Conservation (phyloP, 179 eudicot species). For the Carnegiea gigantea region DNA sequence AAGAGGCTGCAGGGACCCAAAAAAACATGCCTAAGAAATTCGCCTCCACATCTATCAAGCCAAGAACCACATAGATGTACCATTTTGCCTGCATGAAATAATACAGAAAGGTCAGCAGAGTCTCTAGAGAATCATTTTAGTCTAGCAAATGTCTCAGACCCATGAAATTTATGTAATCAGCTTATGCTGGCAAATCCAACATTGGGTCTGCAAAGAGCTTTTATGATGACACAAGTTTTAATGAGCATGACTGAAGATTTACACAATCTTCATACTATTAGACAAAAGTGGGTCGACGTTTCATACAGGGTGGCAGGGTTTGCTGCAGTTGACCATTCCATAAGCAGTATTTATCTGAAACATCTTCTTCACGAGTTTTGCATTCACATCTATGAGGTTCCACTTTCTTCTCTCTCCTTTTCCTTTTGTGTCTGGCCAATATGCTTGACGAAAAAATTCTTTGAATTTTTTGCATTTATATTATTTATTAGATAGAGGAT, state of each 20-base stretch:
- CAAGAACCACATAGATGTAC: conserved; percentile 76
- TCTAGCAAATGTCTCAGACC: no score
- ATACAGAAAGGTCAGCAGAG: conserved; percentile 16
- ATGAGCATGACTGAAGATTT: background rate
- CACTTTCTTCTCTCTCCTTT: background rate
- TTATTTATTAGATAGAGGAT: no score
- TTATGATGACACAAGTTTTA: no score
- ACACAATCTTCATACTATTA: background rate
- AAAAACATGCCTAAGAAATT: conserved; percentile 65
- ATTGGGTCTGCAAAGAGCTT: background rate
- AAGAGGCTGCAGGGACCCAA: background rate
- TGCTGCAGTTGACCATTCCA: no score
- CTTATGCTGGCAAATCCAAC: background rate
- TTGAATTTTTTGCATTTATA: no score
- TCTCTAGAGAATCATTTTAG: background rate
- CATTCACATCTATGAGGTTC: background rate
- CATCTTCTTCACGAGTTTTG: background rate
- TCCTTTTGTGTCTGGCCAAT: no score
- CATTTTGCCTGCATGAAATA: conserved; percentile 69
- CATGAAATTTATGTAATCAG: background rate
- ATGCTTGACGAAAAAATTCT: no score
- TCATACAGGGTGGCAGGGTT: background rate
- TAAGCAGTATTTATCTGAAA: no score
- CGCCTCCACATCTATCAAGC: conserved; percentile 79
- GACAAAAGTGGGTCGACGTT: no score